Evolutionary conservation across 441 rosid species (phyloP), one percentile per base, ranked within the genome.

Genomic region (Pelargonium cotyledonis): DNA sequence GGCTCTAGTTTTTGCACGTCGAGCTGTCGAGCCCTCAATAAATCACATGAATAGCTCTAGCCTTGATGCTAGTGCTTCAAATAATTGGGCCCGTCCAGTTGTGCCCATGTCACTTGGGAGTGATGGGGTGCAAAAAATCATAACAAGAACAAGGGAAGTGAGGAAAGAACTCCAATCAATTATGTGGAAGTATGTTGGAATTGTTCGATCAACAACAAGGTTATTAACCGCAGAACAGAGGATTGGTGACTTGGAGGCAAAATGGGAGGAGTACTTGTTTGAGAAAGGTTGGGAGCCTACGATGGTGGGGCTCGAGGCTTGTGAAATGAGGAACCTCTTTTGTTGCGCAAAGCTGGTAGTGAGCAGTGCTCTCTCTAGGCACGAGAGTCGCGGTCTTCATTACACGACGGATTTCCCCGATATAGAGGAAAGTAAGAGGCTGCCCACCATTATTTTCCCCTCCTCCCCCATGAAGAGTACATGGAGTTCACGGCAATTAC

Each of bases 331-430:
- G 79, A 95, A 92, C 84, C 87, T 95, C 71, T 85, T 95, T 65
- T 91, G 97, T 47, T 89, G 97, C 12, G 92, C 97, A 63, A 94
- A 94, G 89, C 83, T 95, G 76, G 97, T 95, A 14, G 86, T 88
- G 65, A 90, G 89, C 88, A 95, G 99, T 14, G 97, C 97, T 0
- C 83, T 90, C 23, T 80, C 97, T 0, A 86, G 99, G 80, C 97
- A 88, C 1, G 99, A 95, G 72, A 95, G 97, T 81, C 96, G 97
- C 0, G 99, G 97, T 18, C 94, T 91, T 70, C 97, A 95, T 85
- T 95, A 91, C 82, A 95, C 86, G 10, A 55, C 61, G 1, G 61
- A 55, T 55, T 55, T 55, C 21, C 61, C 61, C 11, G 8, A 55
- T 26, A 18, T 55, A 21, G 61, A 55, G 61, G 61, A 19, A 77